Percentiles rank a stretch among this genome's conserved stretches.
Evolutionary conservation across 768 basidiomycete genomes (phyloP).

Genomic region (Panellus pusillus): DNA sequence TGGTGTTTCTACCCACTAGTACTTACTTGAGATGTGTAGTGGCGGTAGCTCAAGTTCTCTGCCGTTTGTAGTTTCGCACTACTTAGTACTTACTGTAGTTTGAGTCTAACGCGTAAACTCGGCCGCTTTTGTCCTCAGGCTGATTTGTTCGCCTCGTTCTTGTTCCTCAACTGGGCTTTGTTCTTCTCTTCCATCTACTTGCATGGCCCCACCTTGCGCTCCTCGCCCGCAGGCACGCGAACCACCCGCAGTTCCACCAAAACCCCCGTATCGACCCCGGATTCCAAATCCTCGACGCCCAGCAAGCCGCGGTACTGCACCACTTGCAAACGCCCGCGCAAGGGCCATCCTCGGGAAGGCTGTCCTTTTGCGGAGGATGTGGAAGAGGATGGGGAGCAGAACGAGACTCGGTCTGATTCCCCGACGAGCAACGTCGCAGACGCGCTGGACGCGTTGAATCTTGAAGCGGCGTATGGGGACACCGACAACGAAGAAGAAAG

Average conservation of each 20-base stretch:
- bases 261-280: conserved; percentile 2
- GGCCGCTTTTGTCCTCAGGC: too few relatives aligned
- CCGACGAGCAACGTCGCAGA: conserved; percentile 6
- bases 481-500: background rate
- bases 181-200: background rate
- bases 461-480: conserved; percentile 5
- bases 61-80: too few relatives aligned
- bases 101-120: too few relatives aligned
- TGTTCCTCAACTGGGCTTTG: background rate
- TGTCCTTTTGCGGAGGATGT: conserved; percentile 15
- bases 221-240: conserved; percentile 15
- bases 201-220: conserved; percentile 17
- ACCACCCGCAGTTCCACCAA: conserved; percentile 19
- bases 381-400: background rate
- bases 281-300: conserved; percentile 1
- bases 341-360: conserved; percentile 18
- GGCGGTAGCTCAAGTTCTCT: too few relatives aligned
- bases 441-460: conserved; percentile 14
- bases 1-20: too few relatives aligned
- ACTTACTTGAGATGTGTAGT: too few relatives aligned
- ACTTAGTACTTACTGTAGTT: too few relatives aligned
- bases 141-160: too few relatives aligned
- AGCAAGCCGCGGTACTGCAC: conserved; percentile 16
- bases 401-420: conserved; percentile 1
- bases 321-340: conserved; percentile 18